A percentile compares a stretch with the other conserved stretches of the same genome.
These are phyloP conservation scores for Candida smagusa DNA, from an alignment of 1,139 yeast genomes.

Conservation along the genomic window DNA sequence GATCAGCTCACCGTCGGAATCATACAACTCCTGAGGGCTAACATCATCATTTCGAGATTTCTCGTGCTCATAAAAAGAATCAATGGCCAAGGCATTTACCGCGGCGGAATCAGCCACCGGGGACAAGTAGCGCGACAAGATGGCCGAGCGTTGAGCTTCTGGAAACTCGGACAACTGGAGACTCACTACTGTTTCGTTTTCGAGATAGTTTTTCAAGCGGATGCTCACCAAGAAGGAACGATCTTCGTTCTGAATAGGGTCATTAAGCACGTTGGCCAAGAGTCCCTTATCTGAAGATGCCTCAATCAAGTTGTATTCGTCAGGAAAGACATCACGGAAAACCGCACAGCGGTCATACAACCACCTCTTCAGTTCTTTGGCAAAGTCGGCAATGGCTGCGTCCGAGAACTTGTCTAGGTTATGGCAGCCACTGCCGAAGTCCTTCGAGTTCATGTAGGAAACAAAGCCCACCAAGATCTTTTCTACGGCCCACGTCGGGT, in stretches of 20 bases:
- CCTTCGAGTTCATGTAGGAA: slow-evolving; percentile 14
- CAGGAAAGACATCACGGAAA: slow-evolving; percentile 11
- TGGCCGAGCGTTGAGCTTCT: neutral
- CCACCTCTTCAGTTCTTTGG: slow-evolving; percentile 13
- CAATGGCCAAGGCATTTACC: slow-evolving; percentile 5
- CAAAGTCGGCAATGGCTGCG: slow-evolving; percentile 3
- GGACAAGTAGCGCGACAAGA: slow-evolving; percentile 4
- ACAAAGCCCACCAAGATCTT: slow-evolving; percentile 15
- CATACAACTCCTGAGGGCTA: neutral
- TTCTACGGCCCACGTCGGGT: slow-evolving; percentile 16
- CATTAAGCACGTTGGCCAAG: slow-evolving; percentile 1
- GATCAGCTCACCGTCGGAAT: slow-evolving; percentile 2
- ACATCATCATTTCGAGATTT: slow-evolving; percentile 3
- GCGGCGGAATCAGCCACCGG: neutral
- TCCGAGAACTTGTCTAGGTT: slow-evolving; percentile 1
- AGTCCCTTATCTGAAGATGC: slow-evolving; percentile 1
- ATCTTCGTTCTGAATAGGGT: slow-evolving; percentile 5
- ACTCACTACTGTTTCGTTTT: slow-evolving; percentile 1
- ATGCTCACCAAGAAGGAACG: slow-evolving; percentile 3
- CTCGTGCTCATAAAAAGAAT: slow-evolving; percentile 3
- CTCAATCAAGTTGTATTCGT: slow-evolving; percentile 8
- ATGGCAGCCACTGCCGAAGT: slow-evolving; percentile 11
- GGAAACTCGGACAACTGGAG: slow-evolving; percentile 5
- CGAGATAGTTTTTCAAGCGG: slow-evolving; percentile 2
- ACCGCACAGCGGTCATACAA: slow-evolving; percentile 10